phyloP scores from a whole-genome alignment of 2,329 filamentous ascomycete species.

The Lachnellula occidentalis region DNA sequence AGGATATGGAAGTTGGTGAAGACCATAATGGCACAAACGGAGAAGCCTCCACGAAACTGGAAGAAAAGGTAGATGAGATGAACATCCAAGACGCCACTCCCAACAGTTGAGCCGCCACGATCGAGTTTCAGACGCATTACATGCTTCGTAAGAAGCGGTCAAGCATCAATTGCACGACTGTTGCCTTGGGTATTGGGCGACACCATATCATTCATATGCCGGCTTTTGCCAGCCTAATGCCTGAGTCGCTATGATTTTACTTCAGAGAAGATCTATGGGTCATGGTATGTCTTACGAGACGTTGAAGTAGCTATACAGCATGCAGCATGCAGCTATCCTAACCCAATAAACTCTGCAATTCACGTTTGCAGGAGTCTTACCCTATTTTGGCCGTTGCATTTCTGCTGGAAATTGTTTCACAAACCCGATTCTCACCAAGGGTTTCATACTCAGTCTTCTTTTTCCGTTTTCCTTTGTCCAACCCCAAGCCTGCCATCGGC shows the following conservation, averaged over 20 bases:
- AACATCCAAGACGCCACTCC: conserved; percentile 1
- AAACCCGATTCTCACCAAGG: no score
- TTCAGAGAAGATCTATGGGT: not conserved
- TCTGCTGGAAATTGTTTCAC: no score
- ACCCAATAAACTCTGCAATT: not conserved
- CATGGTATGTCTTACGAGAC: not conserved
- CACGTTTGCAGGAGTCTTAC: no score
- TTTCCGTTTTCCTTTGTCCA: no score
- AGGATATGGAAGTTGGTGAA: conserved; percentile 7
- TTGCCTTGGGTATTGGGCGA: not conserved
- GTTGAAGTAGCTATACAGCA: not conserved
- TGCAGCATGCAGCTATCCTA: not conserved
- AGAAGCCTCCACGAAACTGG: conserved; percentile 6
- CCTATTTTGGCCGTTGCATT: no score
- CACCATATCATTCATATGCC: not conserved
- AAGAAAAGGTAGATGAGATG: conserved; percentile 5
- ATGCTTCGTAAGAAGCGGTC: not conserved
- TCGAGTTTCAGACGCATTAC: not conserved
- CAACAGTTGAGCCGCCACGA: not conserved
- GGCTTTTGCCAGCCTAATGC: not conserved
- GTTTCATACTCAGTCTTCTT: no score
- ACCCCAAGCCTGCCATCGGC: no score
- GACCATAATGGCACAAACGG: not conserved
- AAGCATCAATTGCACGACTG: not conserved
- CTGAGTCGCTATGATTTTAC: not conserved